Conservation (phyloP, 2,329 filamentous ascomycete genomes). For the Ophiostoma montium region DNA sequence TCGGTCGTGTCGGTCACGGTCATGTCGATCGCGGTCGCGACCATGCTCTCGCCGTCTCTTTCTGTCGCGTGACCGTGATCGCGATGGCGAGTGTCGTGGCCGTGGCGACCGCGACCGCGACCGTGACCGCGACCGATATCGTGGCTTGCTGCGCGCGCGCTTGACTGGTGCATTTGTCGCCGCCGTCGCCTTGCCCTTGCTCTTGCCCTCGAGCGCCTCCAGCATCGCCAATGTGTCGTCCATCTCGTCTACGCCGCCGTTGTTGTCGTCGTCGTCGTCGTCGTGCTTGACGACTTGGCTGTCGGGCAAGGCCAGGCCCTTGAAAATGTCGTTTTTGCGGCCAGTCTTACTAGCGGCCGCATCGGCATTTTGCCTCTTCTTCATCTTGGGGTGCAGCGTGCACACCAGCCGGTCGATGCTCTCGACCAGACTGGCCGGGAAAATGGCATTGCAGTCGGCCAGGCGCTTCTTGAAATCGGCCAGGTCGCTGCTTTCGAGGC, state of each 20-base stretch:
- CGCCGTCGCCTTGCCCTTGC: background rate
- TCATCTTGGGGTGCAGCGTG: constrained; percentile 85
- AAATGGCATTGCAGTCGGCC: constrained; percentile 61
- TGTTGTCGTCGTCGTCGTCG: constrained; percentile 20
- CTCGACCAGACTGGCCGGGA: constrained; percentile 77
- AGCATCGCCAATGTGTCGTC: constrained; percentile 88
- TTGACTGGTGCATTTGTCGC: background rate
- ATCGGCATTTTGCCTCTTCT: constrained; percentile 29
- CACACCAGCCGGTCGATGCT: constrained; percentile 80
- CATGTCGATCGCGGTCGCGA: constrained; percentile 23
- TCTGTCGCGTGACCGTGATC: constrained; percentile 26
- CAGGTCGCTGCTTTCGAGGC: constrained; percentile 57
- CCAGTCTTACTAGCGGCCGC: constrained; percentile 19
- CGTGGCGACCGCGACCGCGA: constrained; percentile 27
- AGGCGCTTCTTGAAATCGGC: constrained; percentile 63
- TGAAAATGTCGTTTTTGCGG: constrained; percentile 58
- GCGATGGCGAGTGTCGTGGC: constrained; percentile 20
- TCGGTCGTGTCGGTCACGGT: constrained; percentile 29
- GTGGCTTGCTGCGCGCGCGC: constrained; percentile 25
- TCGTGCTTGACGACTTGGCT: constrained; percentile 30
- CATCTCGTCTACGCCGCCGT: constrained; percentile 45
- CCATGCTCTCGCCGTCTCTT: constrained; percentile 25
- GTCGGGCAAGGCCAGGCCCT: constrained; percentile 76
- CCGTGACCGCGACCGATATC: constrained; percentile 18
- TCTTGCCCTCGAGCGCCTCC: constrained; percentile 66